A percentile compares a stretch with the other conserved stretches of the same genome.
phyloP scores from a whole-genome alignment of 106 monocot genomes.

The Platanthera zijinensis region DNA sequence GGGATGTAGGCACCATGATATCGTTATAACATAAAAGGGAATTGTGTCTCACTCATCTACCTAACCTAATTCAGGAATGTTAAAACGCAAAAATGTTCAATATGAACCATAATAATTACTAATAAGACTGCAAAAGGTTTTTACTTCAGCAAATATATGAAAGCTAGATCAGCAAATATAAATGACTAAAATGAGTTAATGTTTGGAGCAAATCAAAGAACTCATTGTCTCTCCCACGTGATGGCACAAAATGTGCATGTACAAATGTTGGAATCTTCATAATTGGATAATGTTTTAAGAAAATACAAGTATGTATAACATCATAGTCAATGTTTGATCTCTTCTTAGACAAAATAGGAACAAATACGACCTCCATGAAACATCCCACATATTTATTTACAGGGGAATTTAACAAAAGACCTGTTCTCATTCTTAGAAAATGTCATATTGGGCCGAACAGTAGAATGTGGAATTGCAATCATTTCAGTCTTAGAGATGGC shows the following conservation, averaged over 20 bases:
- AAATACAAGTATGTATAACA: slow-evolving; percentile 3
- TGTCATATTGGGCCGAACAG: slow-evolving; percentile 20
- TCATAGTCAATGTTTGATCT: neutral
- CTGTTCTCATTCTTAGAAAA: slow-evolving; percentile 81
- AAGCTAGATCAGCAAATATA: neutral
- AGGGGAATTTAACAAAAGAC: slow-evolving; percentile 27
- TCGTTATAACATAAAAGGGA: neutral
- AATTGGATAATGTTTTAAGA: neutral
- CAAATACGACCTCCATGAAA: slow-evolving; percentile 2
- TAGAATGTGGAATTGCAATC: slow-evolving; percentile 51
- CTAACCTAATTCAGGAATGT: slow-evolving; percentile 5
- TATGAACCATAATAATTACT: neutral
- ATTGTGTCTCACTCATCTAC: slow-evolving; percentile 5
- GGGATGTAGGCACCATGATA: neutral
- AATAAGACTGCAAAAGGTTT: neutral
- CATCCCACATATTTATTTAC: slow-evolving; percentile 11
- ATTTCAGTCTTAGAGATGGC: slow-evolving; percentile 59
- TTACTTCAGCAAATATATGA: neutral
- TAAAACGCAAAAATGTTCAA: neutral
- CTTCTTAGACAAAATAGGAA: slow-evolving; percentile 2
- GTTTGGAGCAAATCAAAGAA: neutral
- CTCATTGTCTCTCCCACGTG: neutral
- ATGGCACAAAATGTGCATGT: neutral
- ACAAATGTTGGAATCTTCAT: neutral
- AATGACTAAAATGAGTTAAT: neutral